Conservation (phyloP, 1,284 basidiomycete genomes). For the Cerrena zonata region DNA sequence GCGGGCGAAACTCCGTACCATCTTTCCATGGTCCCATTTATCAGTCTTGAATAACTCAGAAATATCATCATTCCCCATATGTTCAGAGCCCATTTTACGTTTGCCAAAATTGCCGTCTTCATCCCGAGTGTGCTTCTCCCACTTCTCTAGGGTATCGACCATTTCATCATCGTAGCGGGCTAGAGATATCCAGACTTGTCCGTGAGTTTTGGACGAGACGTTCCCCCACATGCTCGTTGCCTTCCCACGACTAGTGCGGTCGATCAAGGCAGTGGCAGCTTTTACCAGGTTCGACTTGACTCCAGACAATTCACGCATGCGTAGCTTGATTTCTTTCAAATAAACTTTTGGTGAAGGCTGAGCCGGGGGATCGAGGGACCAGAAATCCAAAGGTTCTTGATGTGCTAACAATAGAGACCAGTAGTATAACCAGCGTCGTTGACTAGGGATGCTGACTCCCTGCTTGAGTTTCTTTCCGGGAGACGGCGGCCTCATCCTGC, state of each 20-base stretch:
- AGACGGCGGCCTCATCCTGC: constrained; percentile 48
- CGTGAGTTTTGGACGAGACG: constrained; percentile 23
- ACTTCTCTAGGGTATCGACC: constrained; percentile 52
- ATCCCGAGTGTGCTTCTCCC: constrained; percentile 51
- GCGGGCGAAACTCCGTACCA: constrained; percentile 69
- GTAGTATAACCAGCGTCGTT: constrained; percentile 66
- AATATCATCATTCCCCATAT: constrained; percentile 33
- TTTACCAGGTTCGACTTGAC: constrained; percentile 48
- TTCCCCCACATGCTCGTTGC: constrained; percentile 14
- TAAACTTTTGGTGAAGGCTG: constrained; percentile 28
- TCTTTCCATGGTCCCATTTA: constrained; percentile 67
- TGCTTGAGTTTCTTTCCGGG: constrained; percentile 44
- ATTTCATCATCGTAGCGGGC: constrained; percentile 71
- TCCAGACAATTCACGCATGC: constrained; percentile 51
- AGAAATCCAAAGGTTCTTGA: constrained; percentile 47
- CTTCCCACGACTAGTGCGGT: constrained; percentile 34
- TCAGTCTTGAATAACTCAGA: constrained; percentile 44
- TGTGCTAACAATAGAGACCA: constrained; percentile 63
- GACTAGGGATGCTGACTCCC: constrained; percentile 73
- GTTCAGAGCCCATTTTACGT: constrained; percentile 30
- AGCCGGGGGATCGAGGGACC: constrained; percentile 25
- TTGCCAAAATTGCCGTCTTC: constrained; percentile 36
- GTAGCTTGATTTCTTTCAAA: constrained; percentile 48
- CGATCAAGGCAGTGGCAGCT: constrained; percentile 50
- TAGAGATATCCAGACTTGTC: constrained; percentile 68